Evolutionary conservation across 768 basidiomycete species (phyloP), one percentile per base, ranked within the genome.

Genomic region (Termitomyces sp.): DNA sequence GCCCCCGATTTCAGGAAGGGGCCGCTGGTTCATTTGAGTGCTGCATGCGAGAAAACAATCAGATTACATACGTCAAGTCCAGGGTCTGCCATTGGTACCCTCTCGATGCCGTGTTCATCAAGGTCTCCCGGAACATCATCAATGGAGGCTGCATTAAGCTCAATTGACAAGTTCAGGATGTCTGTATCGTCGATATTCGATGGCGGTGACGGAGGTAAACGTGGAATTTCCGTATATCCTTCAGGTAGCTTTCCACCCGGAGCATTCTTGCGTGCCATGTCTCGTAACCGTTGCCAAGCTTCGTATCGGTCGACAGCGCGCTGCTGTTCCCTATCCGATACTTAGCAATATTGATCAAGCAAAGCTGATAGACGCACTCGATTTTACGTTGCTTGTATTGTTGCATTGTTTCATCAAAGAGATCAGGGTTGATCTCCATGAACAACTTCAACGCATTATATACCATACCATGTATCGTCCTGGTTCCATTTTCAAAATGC

Each of bases 401-500:
- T 49, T 90, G 89, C 81, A 98, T 87, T 55, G 89, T 86, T 64
- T 91, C 91, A 66, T 98, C 95, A 65, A 99, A 99, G 26, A 98
- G 76, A 69, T 96, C 93, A 0, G 95, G 91, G 69, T 98, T 98
- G 71, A 98, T 93, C 73, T 99, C 97, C 95, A 98, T 98, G 77
- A 98, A 96, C 59, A 98, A 72, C 72, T 96, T 98, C 71, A 99
- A 78, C 2, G 97, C 97, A 70, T 98, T 98, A 76, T 97, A 98
- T 32, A 98, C 95, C 93, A 98, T 95, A 62, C 93, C 93, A 66
- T 99, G 97, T 67, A 98, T 99, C 50, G 97, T 98, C 63, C 95
- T 98, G 66, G 0, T 18, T 18, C n/a, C 28, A 28, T 16, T 8
- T 8, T 64, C n/a, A 44, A 35, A 18, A 61, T 48, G 16, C 14